Evolutionary conservation across 306 rosid genomes (phyloP), one percentile per base, ranked within the genome.

Genomic region (Lupinus albus): DNA sequence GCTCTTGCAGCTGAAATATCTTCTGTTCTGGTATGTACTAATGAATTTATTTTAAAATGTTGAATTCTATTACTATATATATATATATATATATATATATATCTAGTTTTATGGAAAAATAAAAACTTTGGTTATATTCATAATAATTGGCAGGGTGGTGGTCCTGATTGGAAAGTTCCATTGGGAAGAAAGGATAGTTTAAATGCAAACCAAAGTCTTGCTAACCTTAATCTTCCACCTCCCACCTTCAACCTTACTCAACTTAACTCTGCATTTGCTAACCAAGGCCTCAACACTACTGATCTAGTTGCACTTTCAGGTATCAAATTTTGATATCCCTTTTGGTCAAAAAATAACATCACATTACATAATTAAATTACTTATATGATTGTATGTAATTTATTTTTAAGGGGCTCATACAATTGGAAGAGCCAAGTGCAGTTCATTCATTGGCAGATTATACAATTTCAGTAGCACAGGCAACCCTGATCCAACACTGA

Each of bases 231-330:
- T 32, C 84, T 87, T 79, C 92, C 92, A 0, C 14, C 16, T 36
- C 79, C 87, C 11, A 0, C 0, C 1, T 47, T 17, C 3, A 60
- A 55, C 11, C 58, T 85, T 0, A 68, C 41, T 15, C 4, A 0
- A 61, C 80, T 85, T 4, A 75, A 42, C 11, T 0, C 13, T 0
- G 0, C 2, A 6, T 85, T 85, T 64, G 0, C 12, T 1, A 7
- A 0, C 11, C 72, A 75, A 42, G 72, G 67, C 18, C 85, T 85
- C 65, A 57, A 52, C 67, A 42, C 76, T 8, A 61, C 78, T 6
- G 87, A 85, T 80, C 64, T 85, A 6, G 90, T 85, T 78, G 61
- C 86, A 38, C 83, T 84, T 6, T 87, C 87, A 5, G 92, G 92
- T 85, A n/a, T n/a, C n/a, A n/a, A n/a, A n/a, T n/a, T n/a, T n/a